Percentiles rank a stretch among this genome's conserved stretches.
These are phyloP conservation scores for Thraustochytrium sp. DNA, from an alignment of 352 stramenopile species.

Conservation along the genomic window DNA sequence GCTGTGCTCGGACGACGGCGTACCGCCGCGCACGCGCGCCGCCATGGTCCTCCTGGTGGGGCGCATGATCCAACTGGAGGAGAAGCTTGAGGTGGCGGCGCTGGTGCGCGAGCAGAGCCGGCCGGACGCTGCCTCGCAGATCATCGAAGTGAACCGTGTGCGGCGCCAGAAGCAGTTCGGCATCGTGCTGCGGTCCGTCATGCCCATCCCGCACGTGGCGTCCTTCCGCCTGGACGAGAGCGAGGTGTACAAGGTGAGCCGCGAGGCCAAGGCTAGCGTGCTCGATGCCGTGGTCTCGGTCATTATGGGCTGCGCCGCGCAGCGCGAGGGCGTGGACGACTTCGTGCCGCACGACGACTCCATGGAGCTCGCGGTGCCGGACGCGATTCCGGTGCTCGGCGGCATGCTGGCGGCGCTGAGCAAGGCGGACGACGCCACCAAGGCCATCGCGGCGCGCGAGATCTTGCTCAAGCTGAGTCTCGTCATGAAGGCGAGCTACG, in stretches of 20 bases:
- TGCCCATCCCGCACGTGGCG: constrained; percentile 21
- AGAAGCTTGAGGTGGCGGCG: background rate
- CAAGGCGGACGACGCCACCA: constrained; percentile 31
- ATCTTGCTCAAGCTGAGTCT: constrained; percentile 28
- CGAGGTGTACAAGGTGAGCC: constrained; percentile 3
- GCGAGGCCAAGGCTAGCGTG: background rate
- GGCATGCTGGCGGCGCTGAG: constrained; percentile 25
- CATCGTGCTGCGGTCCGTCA: constrained; percentile 27
- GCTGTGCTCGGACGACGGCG: background rate
- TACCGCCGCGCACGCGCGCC: background rate
- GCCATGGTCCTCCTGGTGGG: constrained; percentile 13
- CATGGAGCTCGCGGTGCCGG: constrained; percentile 8
- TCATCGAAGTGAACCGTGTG: background rate
- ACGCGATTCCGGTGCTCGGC: constrained; percentile 8
- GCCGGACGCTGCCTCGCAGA: background rate
- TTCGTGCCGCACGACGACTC: constrained; percentile 24
- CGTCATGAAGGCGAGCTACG: constrained; percentile 9
- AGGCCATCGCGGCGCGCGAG: constrained; percentile 17
- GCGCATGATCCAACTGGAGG: constrained; percentile 21
- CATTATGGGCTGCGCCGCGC: background rate
- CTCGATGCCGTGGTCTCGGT: constrained; percentile 9
- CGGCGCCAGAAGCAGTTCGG: constrained; percentile 31
- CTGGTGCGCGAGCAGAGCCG: background rate
- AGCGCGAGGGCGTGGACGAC: constrained; percentile 16
- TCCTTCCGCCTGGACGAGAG: constrained; percentile 1